Conservation (phyloP, 2,329 filamentous ascomycete species). For the Colletotrichum phormii region DNA sequence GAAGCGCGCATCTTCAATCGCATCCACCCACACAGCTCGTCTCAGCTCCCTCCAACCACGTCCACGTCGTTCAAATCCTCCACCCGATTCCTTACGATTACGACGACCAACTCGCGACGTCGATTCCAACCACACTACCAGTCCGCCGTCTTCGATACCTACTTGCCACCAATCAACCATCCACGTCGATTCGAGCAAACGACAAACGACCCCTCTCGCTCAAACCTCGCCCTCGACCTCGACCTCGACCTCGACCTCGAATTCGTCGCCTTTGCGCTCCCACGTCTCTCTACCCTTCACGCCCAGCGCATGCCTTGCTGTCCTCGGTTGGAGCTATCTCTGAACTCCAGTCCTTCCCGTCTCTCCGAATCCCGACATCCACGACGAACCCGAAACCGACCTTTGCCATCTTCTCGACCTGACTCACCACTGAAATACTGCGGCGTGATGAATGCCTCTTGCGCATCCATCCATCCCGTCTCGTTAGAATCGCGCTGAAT, state of each 20-base stretch:
- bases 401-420: neutral
- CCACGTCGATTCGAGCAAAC: slow-evolving; percentile 2
- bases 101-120: slow-evolving; percentile 26
- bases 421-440: slow-evolving; percentile 11
- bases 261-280: slow-evolving; percentile 2
- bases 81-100: neutral
- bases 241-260: neutral
- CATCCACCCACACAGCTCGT: neutral
- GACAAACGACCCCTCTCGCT: slow-evolving; percentile 14
- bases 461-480: neutral
- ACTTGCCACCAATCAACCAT: neutral
- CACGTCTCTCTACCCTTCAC: neutral
- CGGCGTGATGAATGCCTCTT: slow-evolving; percentile 28
- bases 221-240: neutral
- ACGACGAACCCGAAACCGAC: slow-evolving; percentile 16
- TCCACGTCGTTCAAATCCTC: neutral
- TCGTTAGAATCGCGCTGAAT: slow-evolving; percentile 11
- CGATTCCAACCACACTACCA: neutral
- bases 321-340: slow-evolving; percentile 15
- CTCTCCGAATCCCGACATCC: slow-evolving; percentile 16
- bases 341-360: slow-evolving; percentile 7
- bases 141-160: neutral
- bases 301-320: slow-evolving; percentile 16
- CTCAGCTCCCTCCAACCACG: neutral
- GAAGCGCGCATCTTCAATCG: neutral